Conservation (phyloP, 2,329 filamentous ascomycete species). For the Penicillium crustosum region DNA sequence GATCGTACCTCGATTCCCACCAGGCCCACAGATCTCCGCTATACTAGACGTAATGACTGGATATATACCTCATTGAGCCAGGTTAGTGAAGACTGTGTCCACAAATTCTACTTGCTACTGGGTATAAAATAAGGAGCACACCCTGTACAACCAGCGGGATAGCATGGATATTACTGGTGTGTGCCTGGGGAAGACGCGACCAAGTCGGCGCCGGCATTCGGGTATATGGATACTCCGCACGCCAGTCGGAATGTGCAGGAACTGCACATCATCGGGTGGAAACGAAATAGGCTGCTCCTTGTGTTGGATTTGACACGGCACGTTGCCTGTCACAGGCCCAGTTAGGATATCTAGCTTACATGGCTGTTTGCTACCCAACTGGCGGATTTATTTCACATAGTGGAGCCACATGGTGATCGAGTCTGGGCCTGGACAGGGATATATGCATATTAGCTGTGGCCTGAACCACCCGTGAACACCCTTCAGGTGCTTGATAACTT, state of each 20-base stretch:
- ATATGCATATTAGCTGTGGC: constrained; percentile 62
- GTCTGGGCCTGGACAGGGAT: constrained; percentile 75
- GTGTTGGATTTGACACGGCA: constrained; percentile 64
- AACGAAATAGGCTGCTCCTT: constrained; percentile 74
- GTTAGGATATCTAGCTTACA: constrained; percentile 2
- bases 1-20: constrained; percentile 68
- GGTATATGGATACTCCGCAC: constrained; percentile 40
- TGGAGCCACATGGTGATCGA: constrained; percentile 86
- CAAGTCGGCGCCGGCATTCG: neutral
- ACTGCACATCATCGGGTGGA: constrained; percentile 70
- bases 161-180: neutral
- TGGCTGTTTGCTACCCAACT: constrained; percentile 1
- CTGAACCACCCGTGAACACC: constrained; percentile 41
- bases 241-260: constrained; percentile 70
- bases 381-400: constrained; percentile 55
- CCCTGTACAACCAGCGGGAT: neutral
- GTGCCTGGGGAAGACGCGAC: neutral
- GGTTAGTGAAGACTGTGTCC: neutral
- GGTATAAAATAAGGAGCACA: neutral
- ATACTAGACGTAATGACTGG: constrained; percentile 31
- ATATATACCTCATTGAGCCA: neutral
- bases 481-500: constrained; percentile 58
- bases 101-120: neutral
- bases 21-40: constrained; percentile 83
- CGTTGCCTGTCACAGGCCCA: constrained; percentile 76